Percentiles rank a stretch among this genome's conserved stretches.
phyloP scores from a whole-genome alignment of 108 stramenopile species.

The Pinguiococcus pyrenoidosus region DNA sequence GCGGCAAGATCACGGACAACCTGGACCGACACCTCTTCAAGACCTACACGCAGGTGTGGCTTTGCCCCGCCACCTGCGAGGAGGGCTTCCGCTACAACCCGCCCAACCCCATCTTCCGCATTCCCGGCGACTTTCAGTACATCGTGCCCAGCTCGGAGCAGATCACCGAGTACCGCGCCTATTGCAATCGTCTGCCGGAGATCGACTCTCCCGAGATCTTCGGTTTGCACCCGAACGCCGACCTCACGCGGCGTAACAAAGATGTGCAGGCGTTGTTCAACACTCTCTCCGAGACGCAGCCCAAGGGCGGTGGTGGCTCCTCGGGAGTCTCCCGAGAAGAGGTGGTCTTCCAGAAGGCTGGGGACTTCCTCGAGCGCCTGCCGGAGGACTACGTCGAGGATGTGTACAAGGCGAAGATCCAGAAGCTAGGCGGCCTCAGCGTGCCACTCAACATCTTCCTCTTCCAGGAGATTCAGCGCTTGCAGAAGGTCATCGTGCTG shows the following conservation, averaged over 20 bases:
- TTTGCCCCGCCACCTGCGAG: slow-evolving; percentile 52
- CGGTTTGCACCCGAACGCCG: slow-evolving; percentile 82
- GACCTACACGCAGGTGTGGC: slow-evolving; percentile 70
- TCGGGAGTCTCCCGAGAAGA: slow-evolving; percentile 57
- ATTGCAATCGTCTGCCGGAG: slow-evolving; percentile 59
- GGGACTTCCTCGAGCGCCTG: slow-evolving; percentile 52
- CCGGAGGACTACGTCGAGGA: slow-evolving; percentile 70
- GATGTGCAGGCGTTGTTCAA: slow-evolving; percentile 60
- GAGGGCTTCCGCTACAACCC: slow-evolving; percentile 64
- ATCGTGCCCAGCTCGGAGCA: slow-evolving; percentile 46
- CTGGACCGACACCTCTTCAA: slow-evolving; percentile 69
- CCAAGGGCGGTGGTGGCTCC: slow-evolving; percentile 53
- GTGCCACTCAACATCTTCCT: slow-evolving; percentile 73
- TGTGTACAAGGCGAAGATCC: slow-evolving; percentile 61
- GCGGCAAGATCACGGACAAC: slow-evolving; percentile 83
- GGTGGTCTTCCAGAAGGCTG: slow-evolving; percentile 55
- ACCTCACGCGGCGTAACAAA: slow-evolving; percentile 69
- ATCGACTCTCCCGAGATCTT: slow-evolving; percentile 78
- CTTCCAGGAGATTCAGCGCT: slow-evolving; percentile 69
- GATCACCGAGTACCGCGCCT: slow-evolving; percentile 51
- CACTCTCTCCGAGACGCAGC: slow-evolving; percentile 69
- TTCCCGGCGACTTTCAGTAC: slow-evolving; percentile 63
- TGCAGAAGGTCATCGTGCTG: slow-evolving; percentile 60
- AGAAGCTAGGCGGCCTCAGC: slow-evolving; percentile 62
- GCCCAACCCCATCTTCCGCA: slow-evolving; percentile 46